A percentile compares a stretch with the other conserved stretches of the same genome.
phyloP scores from a whole-genome alignment of 106 monocot genomes.

The Agapanthus africanus region DNA sequence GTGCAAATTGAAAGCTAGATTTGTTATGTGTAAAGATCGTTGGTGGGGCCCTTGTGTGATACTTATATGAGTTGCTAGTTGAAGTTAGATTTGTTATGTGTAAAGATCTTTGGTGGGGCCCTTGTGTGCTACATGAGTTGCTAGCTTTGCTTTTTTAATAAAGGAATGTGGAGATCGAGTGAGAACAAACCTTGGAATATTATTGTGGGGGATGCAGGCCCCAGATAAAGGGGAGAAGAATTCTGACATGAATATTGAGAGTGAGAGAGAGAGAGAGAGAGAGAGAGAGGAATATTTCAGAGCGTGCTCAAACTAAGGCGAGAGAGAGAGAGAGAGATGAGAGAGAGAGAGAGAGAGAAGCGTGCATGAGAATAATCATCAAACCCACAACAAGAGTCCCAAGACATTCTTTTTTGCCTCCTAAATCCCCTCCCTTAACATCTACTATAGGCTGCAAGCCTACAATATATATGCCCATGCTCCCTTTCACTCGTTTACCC shows the following conservation, averaged over 20 bases:
- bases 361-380: neutral
- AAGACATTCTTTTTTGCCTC: slow-evolving; percentile 11
- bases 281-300: neutral
- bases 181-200: neutral
- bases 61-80: too few relatives aligned
- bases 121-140: too few relatives aligned
- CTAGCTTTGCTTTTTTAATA: too few relatives aligned
- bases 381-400: neutral
- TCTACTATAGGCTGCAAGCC: neutral
- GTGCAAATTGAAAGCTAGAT: too few relatives aligned
- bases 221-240: neutral
- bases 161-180: neutral
- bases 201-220: too few relatives aligned
- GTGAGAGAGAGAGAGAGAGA: slow-evolving; percentile 3
- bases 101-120: too few relatives aligned
- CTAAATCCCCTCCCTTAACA: neutral
- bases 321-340: neutral
- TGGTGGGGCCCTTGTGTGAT: too few relatives aligned
- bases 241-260: neutral
- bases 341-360: neutral
- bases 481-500: slow-evolving; percentile 6
- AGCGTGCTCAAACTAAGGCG: neutral
- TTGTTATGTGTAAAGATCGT: too few relatives aligned
- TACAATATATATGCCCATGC: slow-evolving; percentile 7
- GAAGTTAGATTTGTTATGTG: too few relatives aligned